Evolutionary conservation across 2,329 filamentous ascomycete species (phyloP).

Genomic region (Penicillium paneum): DNA sequence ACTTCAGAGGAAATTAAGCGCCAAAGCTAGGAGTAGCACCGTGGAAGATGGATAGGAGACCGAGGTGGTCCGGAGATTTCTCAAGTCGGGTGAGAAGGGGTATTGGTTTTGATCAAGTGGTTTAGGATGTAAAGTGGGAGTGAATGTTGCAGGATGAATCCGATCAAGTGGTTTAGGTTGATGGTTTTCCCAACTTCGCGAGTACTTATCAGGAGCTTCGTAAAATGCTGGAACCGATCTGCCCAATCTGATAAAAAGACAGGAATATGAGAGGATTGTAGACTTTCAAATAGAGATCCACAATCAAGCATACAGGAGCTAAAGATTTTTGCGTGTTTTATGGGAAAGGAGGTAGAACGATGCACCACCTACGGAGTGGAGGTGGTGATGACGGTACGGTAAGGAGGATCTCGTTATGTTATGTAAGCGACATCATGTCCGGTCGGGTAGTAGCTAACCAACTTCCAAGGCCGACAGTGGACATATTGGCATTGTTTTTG

Average conservation of each 20-base stretch:
- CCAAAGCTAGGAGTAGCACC: slow-evolving; percentile 1
- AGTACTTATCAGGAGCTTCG: slow-evolving; percentile 4
- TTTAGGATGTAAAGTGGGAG: not conserved
- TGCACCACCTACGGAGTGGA: slow-evolving; percentile 6
- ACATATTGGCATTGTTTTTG: not conserved
- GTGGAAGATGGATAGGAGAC: not conserved
- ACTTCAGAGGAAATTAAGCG: slow-evolving; percentile 5
- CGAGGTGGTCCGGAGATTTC: not conserved
- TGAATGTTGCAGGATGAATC: not conserved
- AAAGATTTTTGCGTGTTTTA: not conserved
- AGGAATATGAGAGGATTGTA: not conserved
- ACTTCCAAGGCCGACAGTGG: no score
- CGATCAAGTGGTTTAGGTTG: slow-evolving; percentile 3
- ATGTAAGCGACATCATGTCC: not conserved
- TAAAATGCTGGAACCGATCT: not conserved
- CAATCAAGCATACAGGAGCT: slow-evolving; percentile 1
- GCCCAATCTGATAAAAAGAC: not conserved
- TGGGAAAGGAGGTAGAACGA: slow-evolving; percentile 5
- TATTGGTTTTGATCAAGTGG: not conserved
- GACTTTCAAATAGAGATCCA: not conserved
- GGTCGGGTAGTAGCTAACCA: not conserved
- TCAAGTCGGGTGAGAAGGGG: not conserved
- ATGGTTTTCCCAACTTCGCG: not conserved
- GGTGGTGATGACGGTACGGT: slow-evolving; percentile 17
- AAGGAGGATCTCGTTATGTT: slow-evolving; percentile 10